Base-by-base conservation (phyloP, 2,329 filamentous ascomycete species). In the Aspergillus jensenii region DNA sequence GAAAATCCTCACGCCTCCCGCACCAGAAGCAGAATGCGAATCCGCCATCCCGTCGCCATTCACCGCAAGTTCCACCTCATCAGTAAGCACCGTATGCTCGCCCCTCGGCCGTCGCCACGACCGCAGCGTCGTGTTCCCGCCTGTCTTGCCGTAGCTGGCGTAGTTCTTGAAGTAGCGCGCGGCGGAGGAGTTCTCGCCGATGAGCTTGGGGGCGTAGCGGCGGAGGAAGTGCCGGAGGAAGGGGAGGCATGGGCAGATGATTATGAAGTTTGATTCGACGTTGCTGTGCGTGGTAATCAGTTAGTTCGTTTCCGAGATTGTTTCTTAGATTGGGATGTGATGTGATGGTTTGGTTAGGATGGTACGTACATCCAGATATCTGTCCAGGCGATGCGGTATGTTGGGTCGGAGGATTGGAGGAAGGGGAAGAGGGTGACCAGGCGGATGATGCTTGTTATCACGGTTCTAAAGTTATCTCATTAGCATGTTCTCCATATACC, bases 191-290 rank as follows among this genome's bases (percentile, higher is more conserved):
- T 49, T 55, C 15, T 56, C 46, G 27, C 56, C 55, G 19, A 54
- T 54, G 14, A 47, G 39, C 31, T 27, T 49, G 4, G 67, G 67
- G 4, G 59, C 55, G 49, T 68, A 60, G 14, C 46, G 54, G n/a
- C 67, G 62, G 12, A 66, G 47, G 23, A 69, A 66, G 40, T 68
- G 65, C 5, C 66, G 65, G 6, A 69, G 50, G 48, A 62, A 67
- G 1, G 65, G 65, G 2, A 69, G 60, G 37, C 65, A 67, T 15
- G 57, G 59, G 43, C 67, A 69, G 21, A 68, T 63, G 8, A 69
- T 61, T 9, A 68, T 66, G 9, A 67, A 60, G 43, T 69, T 67
- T 35, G 63, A 61, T 63, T 68, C 67, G 52, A 69, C 61, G 21
- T 65, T 62, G 21, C 65, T 69, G 37, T 4, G 21, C 21, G 21